A percentile compares a stretch with the other conserved stretches of the same genome.
Conservation (phyloP, 1,139 yeast genomes). For the Sugiyamaella paludigena region DNA sequence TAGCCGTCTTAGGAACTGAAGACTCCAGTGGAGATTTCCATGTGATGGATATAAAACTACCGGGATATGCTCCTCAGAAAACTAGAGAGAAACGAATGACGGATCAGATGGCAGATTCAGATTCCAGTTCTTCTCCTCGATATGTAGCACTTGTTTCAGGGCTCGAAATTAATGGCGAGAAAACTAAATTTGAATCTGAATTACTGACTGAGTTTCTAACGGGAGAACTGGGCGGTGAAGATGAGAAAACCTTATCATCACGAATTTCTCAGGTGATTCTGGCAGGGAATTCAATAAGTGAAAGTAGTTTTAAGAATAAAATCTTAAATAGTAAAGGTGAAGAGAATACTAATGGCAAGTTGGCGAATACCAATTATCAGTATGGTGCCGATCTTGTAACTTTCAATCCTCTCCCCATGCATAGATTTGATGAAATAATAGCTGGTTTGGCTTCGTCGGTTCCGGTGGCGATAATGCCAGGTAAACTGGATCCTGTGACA, state of each 20-base stretch:
- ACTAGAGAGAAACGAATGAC: background rate
- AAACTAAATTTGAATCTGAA: conserved; percentile 50
- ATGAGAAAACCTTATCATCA: conserved; percentile 33
- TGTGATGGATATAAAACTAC: conserved; percentile 74
- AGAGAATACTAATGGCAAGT: conserved; percentile 15
- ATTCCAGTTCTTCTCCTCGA: conserved; percentile 30
- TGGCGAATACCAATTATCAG: conserved; percentile 15
- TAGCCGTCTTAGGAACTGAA: conserved; percentile 86
- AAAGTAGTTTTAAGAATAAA: background rate
- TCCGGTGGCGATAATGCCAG: conserved; percentile 81
- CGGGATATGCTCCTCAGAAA: conserved; percentile 59
- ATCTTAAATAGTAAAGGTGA: conserved; percentile 5
- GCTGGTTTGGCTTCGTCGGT: conserved; percentile 57
- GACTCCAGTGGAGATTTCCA: conserved; percentile 80
- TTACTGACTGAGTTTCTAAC: conserved; percentile 66
- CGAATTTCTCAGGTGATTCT: conserved; percentile 57
- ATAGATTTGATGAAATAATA: conserved; percentile 55
- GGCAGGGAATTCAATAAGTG: conserved; percentile 71
- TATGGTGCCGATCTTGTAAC: conserved; percentile 28
- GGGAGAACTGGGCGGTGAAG: conserved; percentile 58
- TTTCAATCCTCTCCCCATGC: conserved; percentile 33
- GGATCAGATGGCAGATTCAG: too few relatives aligned
- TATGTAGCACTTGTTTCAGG: conserved; percentile 75
- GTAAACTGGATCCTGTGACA: conserved; percentile 79
- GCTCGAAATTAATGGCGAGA: conserved; percentile 50